Evolutionary conservation across 2,329 filamentous ascomycete species (phyloP).

Genomic region (Orbilia quercus): DNA sequence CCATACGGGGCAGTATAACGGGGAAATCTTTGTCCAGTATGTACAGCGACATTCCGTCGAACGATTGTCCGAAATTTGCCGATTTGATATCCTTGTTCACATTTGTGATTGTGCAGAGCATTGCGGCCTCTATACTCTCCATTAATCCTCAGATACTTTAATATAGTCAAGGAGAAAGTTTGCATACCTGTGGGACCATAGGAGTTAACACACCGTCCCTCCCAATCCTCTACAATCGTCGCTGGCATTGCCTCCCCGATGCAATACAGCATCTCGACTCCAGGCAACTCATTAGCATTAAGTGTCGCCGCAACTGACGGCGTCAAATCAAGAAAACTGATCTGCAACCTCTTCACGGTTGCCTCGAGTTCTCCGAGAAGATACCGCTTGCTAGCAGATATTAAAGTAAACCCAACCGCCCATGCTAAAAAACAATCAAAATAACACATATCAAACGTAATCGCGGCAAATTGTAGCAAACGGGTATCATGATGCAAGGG

Average conservation of each 20-base stretch:
- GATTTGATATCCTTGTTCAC: slow-evolving; percentile 61
- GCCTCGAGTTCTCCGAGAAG: slow-evolving; percentile 63
- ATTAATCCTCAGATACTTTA: slow-evolving; percentile 15
- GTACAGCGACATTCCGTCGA: slow-evolving; percentile 63
- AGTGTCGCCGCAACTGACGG: slow-evolving; percentile 64
- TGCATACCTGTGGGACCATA: slow-evolving; percentile 63
- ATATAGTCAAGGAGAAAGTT: neutral
- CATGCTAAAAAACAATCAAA: slow-evolving; percentile 66
- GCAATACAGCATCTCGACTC: slow-evolving; percentile 64
- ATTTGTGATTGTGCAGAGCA: slow-evolving; percentile 65
- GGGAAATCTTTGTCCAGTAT: slow-evolving; percentile 61
- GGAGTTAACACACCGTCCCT: slow-evolving; percentile 64
- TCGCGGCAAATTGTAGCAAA: slow-evolving; percentile 64
- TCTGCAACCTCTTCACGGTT: slow-evolving; percentile 62
- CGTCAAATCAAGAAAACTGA: slow-evolving; percentile 64
- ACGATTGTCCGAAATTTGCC: slow-evolving; percentile 64
- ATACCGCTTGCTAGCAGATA: slow-evolving; percentile 62
- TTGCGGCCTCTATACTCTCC: slow-evolving; percentile 63
- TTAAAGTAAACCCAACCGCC: slow-evolving; percentile 65
- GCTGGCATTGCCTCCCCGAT: slow-evolving; percentile 65
- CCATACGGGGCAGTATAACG: slow-evolving; percentile 62
- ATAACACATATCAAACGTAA: slow-evolving; percentile 64
- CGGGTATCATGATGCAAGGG: slow-evolving; percentile 63
- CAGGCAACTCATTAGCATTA: slow-evolving; percentile 61
- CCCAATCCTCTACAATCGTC: slow-evolving; percentile 63